Base-by-base conservation (phyloP, 495 filamentous ascomycete species). In the Daldinia caldariorum region DNA sequence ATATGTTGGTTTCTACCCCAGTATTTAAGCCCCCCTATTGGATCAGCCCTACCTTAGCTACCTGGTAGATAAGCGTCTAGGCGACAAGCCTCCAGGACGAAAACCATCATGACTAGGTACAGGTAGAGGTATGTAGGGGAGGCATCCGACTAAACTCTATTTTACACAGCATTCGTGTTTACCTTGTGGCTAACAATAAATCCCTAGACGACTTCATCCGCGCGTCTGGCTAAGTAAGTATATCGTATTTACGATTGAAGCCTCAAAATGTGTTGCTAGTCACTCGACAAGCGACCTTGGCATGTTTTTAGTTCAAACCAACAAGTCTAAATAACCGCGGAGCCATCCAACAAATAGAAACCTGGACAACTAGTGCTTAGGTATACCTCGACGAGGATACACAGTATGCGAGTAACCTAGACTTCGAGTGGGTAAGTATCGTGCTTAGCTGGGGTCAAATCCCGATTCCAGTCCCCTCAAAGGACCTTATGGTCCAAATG, bases 301-400 rank as follows among this genome's bases (percentile, higher is more conserved):
- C 55, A 4, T 16, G 37, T 31, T 35, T 13, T 13, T 26, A 26
- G 41, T 32, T 61, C 20, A 39, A 61, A 64, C 70, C 61, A 72
- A 68, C 70, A 69, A 43, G 61, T 67, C 34, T 14, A 32, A 55
- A 43, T 61, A 68, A 43, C 50, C 69, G 60, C 61, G 47, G 50
- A 26, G 64, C 60, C 39, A 58, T 50, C 60, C 22, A 72, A 64
- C 39, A 61, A 26, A 29, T 35, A n/a, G 22, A 43, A 47, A 14
- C 45, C n/a, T 20, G 20, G 38, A 22, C 20, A 10, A 34, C 29
- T 16, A 54, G 29, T 31, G 32, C 13, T 12, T 38, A 59, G 22
- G 58, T 18, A 13, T 22, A 9, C 20, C n/a, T 22, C 43, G 47
- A 61, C 31, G 22, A 58, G 53, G 47, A 37, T 53, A 66, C 58